A percentile compares a stretch with the other conserved stretches of the same genome.
Conservation (phyloP, 2,329 filamentous ascomycete species). For the Botrytis porri region DNA sequence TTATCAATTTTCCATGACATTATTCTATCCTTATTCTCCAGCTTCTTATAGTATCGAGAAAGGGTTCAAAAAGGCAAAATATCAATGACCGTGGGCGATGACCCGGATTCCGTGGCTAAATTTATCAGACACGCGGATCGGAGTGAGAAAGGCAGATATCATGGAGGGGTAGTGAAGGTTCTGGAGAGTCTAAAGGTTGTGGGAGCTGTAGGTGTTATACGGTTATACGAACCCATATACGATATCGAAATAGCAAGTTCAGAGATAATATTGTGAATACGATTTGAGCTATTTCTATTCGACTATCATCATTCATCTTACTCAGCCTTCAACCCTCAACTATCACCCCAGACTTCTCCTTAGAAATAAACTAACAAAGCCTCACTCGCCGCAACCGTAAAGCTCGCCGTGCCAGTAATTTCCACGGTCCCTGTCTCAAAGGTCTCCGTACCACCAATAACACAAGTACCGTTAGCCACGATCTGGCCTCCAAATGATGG, state of each 20-base stretch:
- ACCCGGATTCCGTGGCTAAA: accelerated
- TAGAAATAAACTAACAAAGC: conserved; percentile 48
- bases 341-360: background rate
- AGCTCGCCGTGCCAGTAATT: conserved; percentile 41
- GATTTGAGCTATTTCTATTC: background rate
- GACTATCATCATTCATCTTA: background rate
- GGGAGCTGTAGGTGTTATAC: too few relatives aligned
- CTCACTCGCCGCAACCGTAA: conserved; percentile 46
- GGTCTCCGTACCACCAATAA: conserved; percentile 42
- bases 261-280: background rate
- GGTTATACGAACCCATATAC: background rate
- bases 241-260: background rate
- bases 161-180: background rate
- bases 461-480: conserved; percentile 47
- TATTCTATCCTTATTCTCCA: background rate
- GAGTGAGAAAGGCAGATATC: background rate
- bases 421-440: conserved; percentile 40
- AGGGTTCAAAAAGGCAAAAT: background rate
- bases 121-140: background rate
- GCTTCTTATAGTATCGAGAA: background rate
- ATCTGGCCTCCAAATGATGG: conserved; percentile 47
- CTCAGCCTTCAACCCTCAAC: background rate
- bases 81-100: accelerated
- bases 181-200: too few relatives aligned
- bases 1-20: background rate